Evolutionary conservation across 1,139 yeast genomes (phyloP).

Genomic region (Geotrichum aggregatum): DNA sequence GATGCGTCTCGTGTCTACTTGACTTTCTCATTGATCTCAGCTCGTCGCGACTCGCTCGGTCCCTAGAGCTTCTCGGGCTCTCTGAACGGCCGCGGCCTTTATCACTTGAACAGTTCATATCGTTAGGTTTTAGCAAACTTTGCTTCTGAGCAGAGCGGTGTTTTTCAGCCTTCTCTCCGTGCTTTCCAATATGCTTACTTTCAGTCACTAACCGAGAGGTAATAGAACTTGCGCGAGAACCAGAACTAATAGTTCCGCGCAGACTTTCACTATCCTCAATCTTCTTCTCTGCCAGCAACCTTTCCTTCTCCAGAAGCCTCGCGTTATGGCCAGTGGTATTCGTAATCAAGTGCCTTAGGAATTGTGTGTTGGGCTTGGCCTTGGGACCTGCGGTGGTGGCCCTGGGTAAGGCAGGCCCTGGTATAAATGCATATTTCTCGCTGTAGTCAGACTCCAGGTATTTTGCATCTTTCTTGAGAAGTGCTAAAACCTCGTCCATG

Average conservation of each 20-base stretch:
- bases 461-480: constrained; percentile 17
- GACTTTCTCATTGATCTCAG: no score
- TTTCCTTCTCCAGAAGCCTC: constrained; percentile 15
- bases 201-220: no score
- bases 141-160: no score
- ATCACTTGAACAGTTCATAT: no score
- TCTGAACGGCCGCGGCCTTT: no score
- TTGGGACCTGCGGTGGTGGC: constrained; percentile 3
- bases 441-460: constrained; percentile 27
- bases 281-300: constrained; percentile 1
- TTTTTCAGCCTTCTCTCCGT: no score
- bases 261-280: constrained; percentile 7
- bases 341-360: constrained; percentile 19
- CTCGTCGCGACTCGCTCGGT: no score
- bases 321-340: constrained; percentile 21
- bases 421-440: constrained; percentile 18
- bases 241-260: background rate
- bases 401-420: background rate
- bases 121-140: no score
- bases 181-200: no score
- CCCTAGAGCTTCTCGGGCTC: no score
- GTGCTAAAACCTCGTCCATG: constrained; percentile 15
- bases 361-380: constrained; percentile 20
- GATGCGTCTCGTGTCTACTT: no score
- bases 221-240: no score